A percentile compares a stretch with the other conserved stretches of the same genome.
phyloP scores from a whole-genome alignment of 805 yeast species.

The Kluyveromyces siamensis region DNA sequence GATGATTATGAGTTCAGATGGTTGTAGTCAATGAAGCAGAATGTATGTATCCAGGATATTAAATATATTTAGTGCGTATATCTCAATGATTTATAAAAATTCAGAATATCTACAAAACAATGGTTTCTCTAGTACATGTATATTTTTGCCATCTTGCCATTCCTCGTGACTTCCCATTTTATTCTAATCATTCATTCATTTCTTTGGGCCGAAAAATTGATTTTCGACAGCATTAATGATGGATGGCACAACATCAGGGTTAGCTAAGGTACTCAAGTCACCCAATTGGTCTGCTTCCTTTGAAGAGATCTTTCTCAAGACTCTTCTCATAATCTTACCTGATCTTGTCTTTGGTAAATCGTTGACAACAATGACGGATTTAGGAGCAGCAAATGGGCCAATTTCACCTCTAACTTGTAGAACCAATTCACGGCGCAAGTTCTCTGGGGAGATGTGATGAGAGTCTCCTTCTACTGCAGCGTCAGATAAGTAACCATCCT shows the following conservation, averaged over 20 bases:
- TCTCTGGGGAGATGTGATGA: constrained; percentile 26
- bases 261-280: constrained; percentile 80
- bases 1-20: no score
- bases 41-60: background rate
- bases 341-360: constrained; percentile 98
- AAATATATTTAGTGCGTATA: background rate
- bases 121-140: background rate
- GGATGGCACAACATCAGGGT: constrained; percentile 74
- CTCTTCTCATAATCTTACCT: constrained; percentile 98
- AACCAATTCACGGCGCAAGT: constrained; percentile 63
- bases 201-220: constrained; percentile 25
- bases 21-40: no score
- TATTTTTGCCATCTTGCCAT: background rate
- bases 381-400: constrained; percentile 91
- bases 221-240: constrained; percentile 59
- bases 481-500: constrained; percentile 34
- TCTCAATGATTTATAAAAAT: background rate
- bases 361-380: constrained; percentile 44
- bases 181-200: background rate
- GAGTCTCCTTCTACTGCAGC: constrained; percentile 24
- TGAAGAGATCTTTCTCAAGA: constrained; percentile 83
- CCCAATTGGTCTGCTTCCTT: constrained; percentile 92
- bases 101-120: background rate
- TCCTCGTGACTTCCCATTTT: background rate
- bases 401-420: constrained; percentile 86